These are phyloP conservation scores for Phlyctochytrium planicorne DNA, from an alignment of 192 early-diverging fungal species.

Conservation along the genomic window DNA sequence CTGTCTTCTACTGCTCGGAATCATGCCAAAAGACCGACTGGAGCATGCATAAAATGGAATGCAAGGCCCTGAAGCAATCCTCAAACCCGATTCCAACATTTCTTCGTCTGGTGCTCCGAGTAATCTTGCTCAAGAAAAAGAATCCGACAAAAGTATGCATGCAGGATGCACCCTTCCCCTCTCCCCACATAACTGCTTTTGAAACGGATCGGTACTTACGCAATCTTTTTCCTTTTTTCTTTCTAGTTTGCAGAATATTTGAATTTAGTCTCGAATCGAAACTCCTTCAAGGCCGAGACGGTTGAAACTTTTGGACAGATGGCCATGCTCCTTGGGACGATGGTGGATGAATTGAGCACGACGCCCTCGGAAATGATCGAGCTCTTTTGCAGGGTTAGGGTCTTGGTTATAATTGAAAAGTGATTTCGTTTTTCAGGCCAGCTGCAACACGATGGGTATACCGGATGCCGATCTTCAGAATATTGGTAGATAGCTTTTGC, in stretches of 20 bases:
- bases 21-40: conserved; percentile 30
- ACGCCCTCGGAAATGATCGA: conserved; percentile 33
- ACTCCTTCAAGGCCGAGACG: too few relatives aligned
- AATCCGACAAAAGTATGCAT: too few relatives aligned
- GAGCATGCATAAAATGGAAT: conserved; percentile 38
- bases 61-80: conserved; percentile 12
- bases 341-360: conserved; percentile 15
- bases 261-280: too few relatives aligned
- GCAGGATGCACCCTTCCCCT: too few relatives aligned
- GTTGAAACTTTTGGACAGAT: conserved; percentile 46
- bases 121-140: too few relatives aligned
- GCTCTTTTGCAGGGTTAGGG: conserved; percentile 38
- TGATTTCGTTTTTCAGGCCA: conserved; percentile 19
- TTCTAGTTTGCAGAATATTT: too few relatives aligned
- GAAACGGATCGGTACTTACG: too few relatives aligned
- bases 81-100: not conserved
- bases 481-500: conserved; percentile 23
- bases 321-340: conserved; percentile 28
- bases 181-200: too few relatives aligned
- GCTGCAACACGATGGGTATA: conserved; percentile 42
- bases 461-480: conserved; percentile 40
- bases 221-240: too few relatives aligned
- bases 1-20: conserved; percentile 27
- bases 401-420: not conserved
- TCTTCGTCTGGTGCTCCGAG: not conserved